phyloP scores from a whole-genome alignment of 139 green algal genomes.

The Volvox africanus region DNA sequence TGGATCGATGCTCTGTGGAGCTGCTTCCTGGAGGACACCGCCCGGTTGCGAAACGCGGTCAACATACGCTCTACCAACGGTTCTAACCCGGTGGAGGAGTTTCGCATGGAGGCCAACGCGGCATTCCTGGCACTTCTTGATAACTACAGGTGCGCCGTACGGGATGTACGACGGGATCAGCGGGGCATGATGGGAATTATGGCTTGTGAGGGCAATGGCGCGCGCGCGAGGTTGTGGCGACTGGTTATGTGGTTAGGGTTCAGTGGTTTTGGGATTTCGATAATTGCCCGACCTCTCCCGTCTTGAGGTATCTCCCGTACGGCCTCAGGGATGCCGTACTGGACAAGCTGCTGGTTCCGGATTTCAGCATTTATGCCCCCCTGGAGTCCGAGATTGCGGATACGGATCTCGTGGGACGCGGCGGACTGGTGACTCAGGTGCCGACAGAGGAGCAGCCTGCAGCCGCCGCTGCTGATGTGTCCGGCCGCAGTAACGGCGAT shows the following conservation, averaged over 20 bases:
- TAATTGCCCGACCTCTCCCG: too few relatives aligned
- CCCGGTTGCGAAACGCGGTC: slow-evolving; percentile 46
- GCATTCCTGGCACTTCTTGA: slow-evolving; percentile 62
- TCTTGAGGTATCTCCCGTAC: too few relatives aligned
- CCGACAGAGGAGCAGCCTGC: neutral
- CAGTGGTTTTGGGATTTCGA: too few relatives aligned
- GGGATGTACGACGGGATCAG: too few relatives aligned
- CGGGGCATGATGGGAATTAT: too few relatives aligned
- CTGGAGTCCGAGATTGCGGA: neutral
- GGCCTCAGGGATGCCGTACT: slow-evolving; percentile 28
- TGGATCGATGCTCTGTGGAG: slow-evolving; percentile 72
- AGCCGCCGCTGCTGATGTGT: neutral
- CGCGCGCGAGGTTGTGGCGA: too few relatives aligned
- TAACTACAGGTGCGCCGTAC: slow-evolving; percentile 35
- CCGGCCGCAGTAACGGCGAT: neutral
- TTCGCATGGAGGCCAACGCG: slow-evolving; percentile 67
- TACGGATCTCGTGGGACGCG: neutral
- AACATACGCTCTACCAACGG: slow-evolving; percentile 44
- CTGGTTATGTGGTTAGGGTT: too few relatives aligned
- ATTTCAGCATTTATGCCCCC: slow-evolving; percentile 25
- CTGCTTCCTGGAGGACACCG: slow-evolving; percentile 70
- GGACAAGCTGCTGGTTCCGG: slow-evolving; percentile 44
- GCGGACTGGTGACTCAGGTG: neutral
- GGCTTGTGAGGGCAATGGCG: too few relatives aligned
- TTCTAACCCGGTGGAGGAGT: slow-evolving; percentile 63